Conservation (phyloP, 768 basidiomycete genomes). For the Russula emetica region DNA sequence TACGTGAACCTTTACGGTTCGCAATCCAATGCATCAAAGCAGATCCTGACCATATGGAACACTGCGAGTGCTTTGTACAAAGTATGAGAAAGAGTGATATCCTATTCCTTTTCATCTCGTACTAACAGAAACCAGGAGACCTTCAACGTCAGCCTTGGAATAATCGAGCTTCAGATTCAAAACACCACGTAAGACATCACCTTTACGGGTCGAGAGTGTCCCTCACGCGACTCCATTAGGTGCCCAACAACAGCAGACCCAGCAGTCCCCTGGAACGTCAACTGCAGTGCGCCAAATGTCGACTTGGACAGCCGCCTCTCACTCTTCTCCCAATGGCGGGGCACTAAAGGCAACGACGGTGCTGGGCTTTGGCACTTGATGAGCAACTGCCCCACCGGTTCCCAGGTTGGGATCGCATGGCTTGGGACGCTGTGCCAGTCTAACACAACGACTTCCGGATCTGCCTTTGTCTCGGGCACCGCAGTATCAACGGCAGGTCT, state of each 20-base stretch:
- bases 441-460: conserved; percentile 42
- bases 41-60: conserved; percentile 78
- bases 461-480: conserved; percentile 66
- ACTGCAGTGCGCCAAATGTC: conserved; percentile 46
- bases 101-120: conserved; percentile 10
- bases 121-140: conserved; percentile 42
- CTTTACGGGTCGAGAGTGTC: conserved; percentile 8
- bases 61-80: conserved; percentile 71
- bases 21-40: conserved; percentile 59
- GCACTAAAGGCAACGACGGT: conserved; percentile 62
- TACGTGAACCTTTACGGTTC: conserved; percentile 65
- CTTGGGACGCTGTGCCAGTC: conserved; percentile 72
- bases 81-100: conserved; percentile 33
- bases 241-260: conserved; percentile 58
- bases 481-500: conserved; percentile 74
- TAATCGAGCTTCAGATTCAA: conserved; percentile 74
- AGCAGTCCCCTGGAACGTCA: conserved; percentile 68
- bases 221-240: conserved; percentile 32
- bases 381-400: conserved; percentile 77
- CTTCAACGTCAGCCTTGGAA: conserved; percentile 83
- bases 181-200: conserved; percentile 42
- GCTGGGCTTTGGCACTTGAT: conserved; percentile 86
- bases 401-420: conserved; percentile 86
- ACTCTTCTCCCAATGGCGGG: conserved; percentile 79
- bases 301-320: conserved; percentile 70